These are phyloP conservation scores for Teunomyces pallodes DNA, from an alignment of 805 yeast species.

Conservation along the genomic window DNA sequence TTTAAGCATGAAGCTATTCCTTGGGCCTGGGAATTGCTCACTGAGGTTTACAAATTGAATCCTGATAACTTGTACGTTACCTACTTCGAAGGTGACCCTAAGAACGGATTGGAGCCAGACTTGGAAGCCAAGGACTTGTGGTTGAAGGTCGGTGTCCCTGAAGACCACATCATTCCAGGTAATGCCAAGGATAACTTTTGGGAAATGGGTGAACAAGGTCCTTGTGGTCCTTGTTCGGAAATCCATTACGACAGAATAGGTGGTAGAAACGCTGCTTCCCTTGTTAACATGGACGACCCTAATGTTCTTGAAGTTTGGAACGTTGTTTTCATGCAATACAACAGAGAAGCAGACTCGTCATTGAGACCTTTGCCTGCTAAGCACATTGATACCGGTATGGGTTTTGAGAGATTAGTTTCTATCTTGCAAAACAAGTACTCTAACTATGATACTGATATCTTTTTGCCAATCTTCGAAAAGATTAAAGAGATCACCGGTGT, in stretches of 20 bases:
- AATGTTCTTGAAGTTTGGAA: constrained; percentile 98
- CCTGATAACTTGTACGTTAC: constrained; percentile 86
- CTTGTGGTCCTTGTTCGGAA: constrained; percentile 99
- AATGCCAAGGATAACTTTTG: constrained; percentile 90
- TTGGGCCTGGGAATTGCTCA: constrained; percentile 89
- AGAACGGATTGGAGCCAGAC: constrained; percentile 85
- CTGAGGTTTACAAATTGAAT: constrained; percentile 77
- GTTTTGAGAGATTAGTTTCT: constrained; percentile 95
- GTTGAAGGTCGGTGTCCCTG: constrained; percentile 84
- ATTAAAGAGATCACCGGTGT: constrained; percentile 93
- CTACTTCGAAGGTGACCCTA: constrained; percentile 91
- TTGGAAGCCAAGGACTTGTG: constrained; percentile 87
- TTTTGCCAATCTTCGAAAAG: constrained; percentile 79
- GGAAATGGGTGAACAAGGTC: constrained; percentile 99
- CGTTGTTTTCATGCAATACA: constrained; percentile 93
- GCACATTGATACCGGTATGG: constrained; percentile 98
- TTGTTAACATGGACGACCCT: constrained; percentile 97
- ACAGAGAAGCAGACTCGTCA: constrained; percentile 85
- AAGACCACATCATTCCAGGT: constrained; percentile 92
- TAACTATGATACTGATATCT: constrained; percentile 96
- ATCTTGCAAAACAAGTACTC: constrained; percentile 87
- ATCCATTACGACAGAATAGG: constrained; percentile 98
- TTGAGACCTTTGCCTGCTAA: constrained; percentile 85
- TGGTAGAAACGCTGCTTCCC: constrained; percentile 88
- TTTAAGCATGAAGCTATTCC: constrained; percentile 91